Conservation (phyloP, 2,329 filamentous ascomycete genomes). For the Aspergillus pseudoglaucus region DNA sequence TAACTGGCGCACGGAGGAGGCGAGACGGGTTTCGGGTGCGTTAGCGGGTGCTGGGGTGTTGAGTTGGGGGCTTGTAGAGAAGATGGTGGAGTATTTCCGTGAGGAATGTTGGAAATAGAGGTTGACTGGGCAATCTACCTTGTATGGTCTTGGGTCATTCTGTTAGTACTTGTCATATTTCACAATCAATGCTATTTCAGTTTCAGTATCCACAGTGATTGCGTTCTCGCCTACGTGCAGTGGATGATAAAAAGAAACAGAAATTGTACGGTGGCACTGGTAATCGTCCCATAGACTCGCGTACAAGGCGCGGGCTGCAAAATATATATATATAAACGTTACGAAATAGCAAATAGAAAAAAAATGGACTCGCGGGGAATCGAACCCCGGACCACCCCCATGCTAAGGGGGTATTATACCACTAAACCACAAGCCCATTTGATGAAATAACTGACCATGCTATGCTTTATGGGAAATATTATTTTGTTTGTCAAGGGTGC, state of each 20-base stretch:
- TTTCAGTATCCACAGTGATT: too few relatives aligned
- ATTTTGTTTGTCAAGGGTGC: not conserved
- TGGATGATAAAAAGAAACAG: too few relatives aligned
- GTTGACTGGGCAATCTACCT: not conserved
- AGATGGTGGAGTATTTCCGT: conserved; percentile 31
- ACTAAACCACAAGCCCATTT: conserved; percentile 37
- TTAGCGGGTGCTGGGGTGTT: conserved; percentile 9
- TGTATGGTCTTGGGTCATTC: not conserved
- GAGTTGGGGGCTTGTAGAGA: conserved; percentile 24
- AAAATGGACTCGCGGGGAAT: conserved; percentile 43
- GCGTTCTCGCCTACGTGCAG: too few relatives aligned
- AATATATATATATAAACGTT: not conserved
- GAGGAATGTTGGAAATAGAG: conserved; percentile 10
- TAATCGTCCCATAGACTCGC: too few relatives aligned
- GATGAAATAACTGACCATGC: not conserved
- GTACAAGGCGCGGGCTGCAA: too few relatives aligned
- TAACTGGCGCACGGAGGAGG: conserved; percentile 14
- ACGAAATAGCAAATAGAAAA: not conserved
- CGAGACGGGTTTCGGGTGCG: conserved; percentile 7
- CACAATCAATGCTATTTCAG: too few relatives aligned
- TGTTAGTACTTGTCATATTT: too few relatives aligned
- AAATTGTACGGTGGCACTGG: too few relatives aligned
- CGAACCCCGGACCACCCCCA: conserved; percentile 44
- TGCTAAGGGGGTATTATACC: conserved; percentile 44
- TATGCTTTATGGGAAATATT: not conserved